phyloP scores from a whole-genome alignment of 805 yeast species.

The Cyberlindnera misumaiensis region DNA sequence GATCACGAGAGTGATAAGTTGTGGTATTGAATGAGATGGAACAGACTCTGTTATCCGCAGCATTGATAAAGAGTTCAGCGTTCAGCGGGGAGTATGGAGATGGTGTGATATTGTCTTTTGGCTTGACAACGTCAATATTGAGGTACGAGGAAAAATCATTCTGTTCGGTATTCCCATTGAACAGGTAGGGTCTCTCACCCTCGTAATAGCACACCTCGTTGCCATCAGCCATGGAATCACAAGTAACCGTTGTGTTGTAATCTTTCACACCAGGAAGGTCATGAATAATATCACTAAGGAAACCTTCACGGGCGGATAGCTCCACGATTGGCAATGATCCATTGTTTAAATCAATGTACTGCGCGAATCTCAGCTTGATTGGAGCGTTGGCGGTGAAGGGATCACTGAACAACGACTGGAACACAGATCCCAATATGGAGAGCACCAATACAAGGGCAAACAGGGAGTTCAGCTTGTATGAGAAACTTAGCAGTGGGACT shows the following conservation, averaged over 20 bases:
- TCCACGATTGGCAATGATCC: constrained; percentile 30
- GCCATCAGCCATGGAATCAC: constrained; percentile 37
- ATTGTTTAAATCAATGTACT: constrained; percentile 43
- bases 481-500: constrained; percentile 57
- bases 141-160: constrained; percentile 38
- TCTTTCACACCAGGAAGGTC: constrained; percentile 62
- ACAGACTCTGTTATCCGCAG: constrained; percentile 60
- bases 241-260: constrained; percentile 24
- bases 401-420: constrained; percentile 30
- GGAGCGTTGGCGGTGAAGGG: constrained; percentile 66
- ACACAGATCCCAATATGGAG: constrained; percentile 32
- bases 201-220: constrained; percentile 45
- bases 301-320: constrained; percentile 46
- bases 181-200: constrained; percentile 38
- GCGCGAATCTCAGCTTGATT: constrained; percentile 64
- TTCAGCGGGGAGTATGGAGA: constrained; percentile 56
- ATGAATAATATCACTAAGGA: constrained; percentile 37
- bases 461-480: constrained; percentile 56
- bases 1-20: constrained; percentile 26
- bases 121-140: constrained; percentile 39
- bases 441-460: constrained; percentile 35
- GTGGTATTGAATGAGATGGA: constrained; percentile 50
- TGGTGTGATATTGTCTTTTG: constrained; percentile 18
- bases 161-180: constrained; percentile 30
- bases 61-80: constrained; percentile 55